A percentile compares a stretch with the other conserved stretches of the same genome.
These are phyloP conservation scores for Komagataella kurtzmanii DNA, from an alignment of 805 yeast species.

Conservation along the genomic window DNA sequence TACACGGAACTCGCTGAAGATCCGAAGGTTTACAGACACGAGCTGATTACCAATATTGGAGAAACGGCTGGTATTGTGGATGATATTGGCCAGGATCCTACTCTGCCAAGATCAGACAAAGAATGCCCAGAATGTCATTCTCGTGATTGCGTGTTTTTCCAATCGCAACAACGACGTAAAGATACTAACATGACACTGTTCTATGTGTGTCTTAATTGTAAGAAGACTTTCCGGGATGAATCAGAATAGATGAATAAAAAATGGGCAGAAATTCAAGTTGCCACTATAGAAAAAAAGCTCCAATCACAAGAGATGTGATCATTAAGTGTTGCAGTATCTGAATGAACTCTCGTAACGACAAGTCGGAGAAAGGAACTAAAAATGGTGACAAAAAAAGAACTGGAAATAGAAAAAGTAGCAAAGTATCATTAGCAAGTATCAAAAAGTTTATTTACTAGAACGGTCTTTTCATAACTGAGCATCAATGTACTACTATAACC, in stretches of 20 bases:
- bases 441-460: too few relatives aligned
- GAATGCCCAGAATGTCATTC: constrained; percentile 86
- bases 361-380: too few relatives aligned
- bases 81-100: constrained; percentile 94
- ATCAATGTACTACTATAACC: neutral
- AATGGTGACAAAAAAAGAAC: too few relatives aligned
- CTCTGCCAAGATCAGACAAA: constrained; percentile 89
- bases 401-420: too few relatives aligned
- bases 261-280: neutral
- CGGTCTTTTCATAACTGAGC: neutral
- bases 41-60: constrained; percentile 80
- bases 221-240: constrained; percentile 42
- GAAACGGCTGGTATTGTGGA: constrained; percentile 96
- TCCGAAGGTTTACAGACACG: constrained; percentile 84
- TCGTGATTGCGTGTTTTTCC: constrained; percentile 91
- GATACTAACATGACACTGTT: constrained; percentile 93
- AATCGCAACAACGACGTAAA: constrained; percentile 86
- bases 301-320: too few relatives aligned
- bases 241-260: neutral
- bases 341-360: too few relatives aligned
- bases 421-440: too few relatives aligned
- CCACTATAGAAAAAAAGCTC: neutral
- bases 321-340: too few relatives aligned
- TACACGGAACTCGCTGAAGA: constrained; percentile 86
- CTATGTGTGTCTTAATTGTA: constrained; percentile 83